Evolutionary conservation across 495 filamentous ascomycete species (phyloP).

Genomic region (Penicillium macrosclerotiorum): DNA sequence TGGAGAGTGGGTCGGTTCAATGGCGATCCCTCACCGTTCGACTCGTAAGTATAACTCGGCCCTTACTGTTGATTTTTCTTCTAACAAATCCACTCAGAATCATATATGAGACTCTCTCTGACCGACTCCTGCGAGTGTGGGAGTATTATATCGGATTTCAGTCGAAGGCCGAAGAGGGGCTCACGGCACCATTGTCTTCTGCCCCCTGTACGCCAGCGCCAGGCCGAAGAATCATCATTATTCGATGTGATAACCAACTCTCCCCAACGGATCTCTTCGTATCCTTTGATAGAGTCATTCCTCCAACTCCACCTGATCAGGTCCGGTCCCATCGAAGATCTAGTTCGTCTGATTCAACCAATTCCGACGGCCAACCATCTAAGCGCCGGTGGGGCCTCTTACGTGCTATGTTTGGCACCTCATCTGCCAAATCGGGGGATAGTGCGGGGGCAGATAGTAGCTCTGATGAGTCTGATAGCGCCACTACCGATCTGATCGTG

Average conservation of each 20-base stretch:
- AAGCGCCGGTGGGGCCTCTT: constrained; percentile 72
- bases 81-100: constrained; percentile 9
- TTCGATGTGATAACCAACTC: constrained; percentile 74
- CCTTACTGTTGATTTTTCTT: neutral
- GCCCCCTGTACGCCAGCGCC: constrained; percentile 85
- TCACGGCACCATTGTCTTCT: constrained; percentile 60
- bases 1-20: constrained; percentile 86
- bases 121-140: constrained; percentile 72
- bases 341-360: constrained; percentile 32
- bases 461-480: constrained; percentile 40
- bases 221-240: constrained; percentile 86
- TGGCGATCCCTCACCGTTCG: constrained; percentile 61
- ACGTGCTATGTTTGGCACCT: constrained; percentile 59
- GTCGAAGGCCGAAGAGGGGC: constrained; percentile 59
- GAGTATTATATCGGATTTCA: constrained; percentile 71
- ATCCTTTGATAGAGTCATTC: constrained; percentile 62
- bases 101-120: constrained; percentile 69
- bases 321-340: constrained; percentile 36
- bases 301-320: constrained; percentile 39
- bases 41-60: constrained; percentile 58
- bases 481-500: constrained; percentile 24
- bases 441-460: constrained; percentile 30
- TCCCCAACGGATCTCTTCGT: constrained; percentile 58
- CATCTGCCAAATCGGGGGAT: constrained; percentile 27
- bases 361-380: constrained; percentile 21